Conservation (phyloP, 805 yeast genomes). For the Candida peoriensis region DNA sequence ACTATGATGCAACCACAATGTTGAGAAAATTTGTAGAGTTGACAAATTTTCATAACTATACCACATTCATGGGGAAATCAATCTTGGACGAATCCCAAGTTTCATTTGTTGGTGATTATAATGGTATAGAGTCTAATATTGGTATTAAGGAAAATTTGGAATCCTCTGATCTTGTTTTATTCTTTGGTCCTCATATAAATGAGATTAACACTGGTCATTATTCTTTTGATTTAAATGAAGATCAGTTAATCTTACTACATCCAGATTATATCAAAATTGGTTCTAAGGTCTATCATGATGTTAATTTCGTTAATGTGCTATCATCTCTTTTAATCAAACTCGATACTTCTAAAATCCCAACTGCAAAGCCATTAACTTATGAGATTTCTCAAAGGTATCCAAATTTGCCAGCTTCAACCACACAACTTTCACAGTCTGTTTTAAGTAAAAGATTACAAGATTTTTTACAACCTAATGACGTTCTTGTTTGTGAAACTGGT, state of each 20-base stretch:
- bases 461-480: conserved; percentile 56
- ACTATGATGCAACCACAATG: conserved; percentile 35
- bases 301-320: conserved; percentile 48
- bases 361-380: conserved; percentile 8
- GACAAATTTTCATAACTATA: conserved; percentile 47
- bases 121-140: conserved; percentile 50
- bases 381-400: conserved; percentile 21
- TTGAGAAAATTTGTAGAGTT: conserved; percentile 43
- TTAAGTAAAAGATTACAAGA: conserved; percentile 37
- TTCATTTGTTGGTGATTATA: conserved; percentile 66
- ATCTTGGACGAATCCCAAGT: conserved; percentile 64
- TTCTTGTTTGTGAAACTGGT: conserved; percentile 78
- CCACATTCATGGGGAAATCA: conserved; percentile 68
- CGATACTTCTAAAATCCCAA: conserved; percentile 25
- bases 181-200: conserved; percentile 62
- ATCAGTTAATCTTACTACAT: conserved; percentile 43
- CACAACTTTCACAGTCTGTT: conserved; percentile 39
- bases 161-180: conserved; percentile 61
- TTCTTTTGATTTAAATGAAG: conserved; percentile 40
- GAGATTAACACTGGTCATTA: conserved; percentile 70
- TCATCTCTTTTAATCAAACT: conserved; percentile 35
- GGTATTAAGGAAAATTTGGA: conserved; percentile 45
- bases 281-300: conserved; percentile 33
- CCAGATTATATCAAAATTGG: conserved; percentile 49
- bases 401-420: conserved; percentile 22